These are phyloP conservation scores for Sporobolomyces pararoseus DNA, from an alignment of 768 basidiomycete genomes.

Conservation along the genomic window DNA sequence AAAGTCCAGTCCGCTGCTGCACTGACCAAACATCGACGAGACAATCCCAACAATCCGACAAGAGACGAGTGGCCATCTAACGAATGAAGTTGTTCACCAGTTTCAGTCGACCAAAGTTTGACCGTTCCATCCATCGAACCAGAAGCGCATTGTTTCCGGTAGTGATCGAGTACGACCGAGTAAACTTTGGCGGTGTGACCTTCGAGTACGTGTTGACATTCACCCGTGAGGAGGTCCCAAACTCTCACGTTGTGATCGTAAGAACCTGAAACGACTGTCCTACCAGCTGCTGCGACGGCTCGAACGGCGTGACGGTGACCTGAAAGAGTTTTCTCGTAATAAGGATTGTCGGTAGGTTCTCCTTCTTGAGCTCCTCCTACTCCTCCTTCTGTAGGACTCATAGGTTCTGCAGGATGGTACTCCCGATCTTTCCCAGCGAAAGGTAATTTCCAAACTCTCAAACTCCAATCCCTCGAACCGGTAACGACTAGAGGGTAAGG, in stretches of 20 bases:
- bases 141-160: constrained; percentile 84
- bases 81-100: constrained; percentile 71
- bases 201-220: constrained; percentile 65
- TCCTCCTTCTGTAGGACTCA: constrained; percentile 49
- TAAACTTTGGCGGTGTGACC: constrained; percentile 88
- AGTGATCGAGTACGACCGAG: constrained; percentile 83
- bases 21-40: constrained; percentile 83
- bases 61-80: constrained; percentile 89
- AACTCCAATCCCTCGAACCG: constrained; percentile 64
- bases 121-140: constrained; percentile 98
- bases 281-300: constrained; percentile 69
- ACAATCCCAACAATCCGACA: constrained; percentile 85
- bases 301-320: constrained; percentile 82
- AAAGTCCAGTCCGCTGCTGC: constrained; percentile 95
- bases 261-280: constrained; percentile 78
- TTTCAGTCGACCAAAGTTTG: constrained; percentile 84
- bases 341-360: constrained; percentile 68
- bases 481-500: constrained; percentile 69
- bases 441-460: constrained; percentile 67
- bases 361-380: too few species aligned
- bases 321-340: constrained; percentile 72
- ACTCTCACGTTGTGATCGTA: constrained; percentile 68
- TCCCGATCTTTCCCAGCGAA: constrained; percentile 71
- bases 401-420: constrained; percentile 61
- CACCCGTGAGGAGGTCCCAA: constrained; percentile 54